These are phyloP conservation scores for Erodium texanum DNA, from an alignment of 441 rosid species.

Conservation along the genomic window DNA sequence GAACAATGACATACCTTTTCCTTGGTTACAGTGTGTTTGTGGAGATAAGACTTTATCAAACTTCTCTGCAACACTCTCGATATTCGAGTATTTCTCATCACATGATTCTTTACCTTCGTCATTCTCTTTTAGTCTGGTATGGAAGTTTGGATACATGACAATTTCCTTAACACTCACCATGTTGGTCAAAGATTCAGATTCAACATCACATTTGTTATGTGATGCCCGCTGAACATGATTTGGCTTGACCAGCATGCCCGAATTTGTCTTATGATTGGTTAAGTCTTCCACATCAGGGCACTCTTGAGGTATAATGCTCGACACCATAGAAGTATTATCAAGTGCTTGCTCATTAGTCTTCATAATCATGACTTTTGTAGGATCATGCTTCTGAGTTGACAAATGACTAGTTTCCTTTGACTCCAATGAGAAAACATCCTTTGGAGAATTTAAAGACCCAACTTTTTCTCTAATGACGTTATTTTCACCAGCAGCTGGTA, in stretches of 20 bases:
- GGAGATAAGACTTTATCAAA: conserved; percentile 33
- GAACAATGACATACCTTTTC: conserved; percentile 29
- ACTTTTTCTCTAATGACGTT: conserved; percentile 34
- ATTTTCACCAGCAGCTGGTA: conserved; percentile 58
- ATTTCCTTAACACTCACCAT: conserved; percentile 24
- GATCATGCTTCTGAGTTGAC: conserved; percentile 29
- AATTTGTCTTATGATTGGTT: no score
- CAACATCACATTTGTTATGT: conserved; percentile 14
- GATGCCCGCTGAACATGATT: no score
- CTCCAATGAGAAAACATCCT: conserved; percentile 29
- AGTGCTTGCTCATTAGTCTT: conserved; percentile 38
- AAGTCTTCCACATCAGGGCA: conserved; percentile 24
- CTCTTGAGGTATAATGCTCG: conserved; percentile 33
- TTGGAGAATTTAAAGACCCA: conserved; percentile 38
- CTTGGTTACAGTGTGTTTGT: conserved; percentile 33
- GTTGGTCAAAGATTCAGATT: conserved; percentile 27
- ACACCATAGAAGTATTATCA: conserved; percentile 28
- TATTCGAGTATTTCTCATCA: conserved; percentile 1
- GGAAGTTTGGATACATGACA: conserved; percentile 25
- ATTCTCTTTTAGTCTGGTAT: conserved; percentile 21
- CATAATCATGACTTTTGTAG: conserved; percentile 18
- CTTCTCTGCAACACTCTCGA: conserved; percentile 34
- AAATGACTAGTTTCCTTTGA: conserved; percentile 27
- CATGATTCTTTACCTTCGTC: no score
- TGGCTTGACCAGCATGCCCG: no score